Conservation (phyloP, 352 stramenopile genomes). For the Phytophthora vignae region DNA sequence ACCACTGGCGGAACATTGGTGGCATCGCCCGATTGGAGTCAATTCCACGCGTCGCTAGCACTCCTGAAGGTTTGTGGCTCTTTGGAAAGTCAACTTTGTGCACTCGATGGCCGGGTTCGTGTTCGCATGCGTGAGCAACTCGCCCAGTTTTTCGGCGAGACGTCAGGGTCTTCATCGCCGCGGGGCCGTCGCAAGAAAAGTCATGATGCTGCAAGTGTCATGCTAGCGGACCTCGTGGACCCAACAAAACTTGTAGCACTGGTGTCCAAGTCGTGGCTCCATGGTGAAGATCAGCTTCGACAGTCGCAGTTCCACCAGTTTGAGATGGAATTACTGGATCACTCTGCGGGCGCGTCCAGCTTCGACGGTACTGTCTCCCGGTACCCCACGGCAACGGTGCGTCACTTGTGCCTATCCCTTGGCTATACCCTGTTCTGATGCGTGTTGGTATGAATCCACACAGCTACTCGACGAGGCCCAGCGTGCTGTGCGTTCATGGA, state of each 20-base stretch:
- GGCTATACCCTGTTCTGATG: background rate
- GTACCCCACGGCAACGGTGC: constrained; percentile 35
- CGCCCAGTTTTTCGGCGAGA: constrained; percentile 41
- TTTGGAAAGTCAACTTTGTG: constrained; percentile 59
- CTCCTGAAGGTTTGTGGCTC: constrained; percentile 67
- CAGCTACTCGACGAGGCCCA: constrained; percentile 63
- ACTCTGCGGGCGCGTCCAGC: constrained; percentile 7
- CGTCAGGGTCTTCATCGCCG: constrained; percentile 37
- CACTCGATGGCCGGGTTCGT: constrained; percentile 53
- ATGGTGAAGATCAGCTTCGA: constrained; percentile 47
- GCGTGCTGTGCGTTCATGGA: constrained; percentile 54
- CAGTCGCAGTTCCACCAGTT: constrained; percentile 65
- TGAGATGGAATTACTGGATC: constrained; percentile 50
- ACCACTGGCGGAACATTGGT: constrained; percentile 6
- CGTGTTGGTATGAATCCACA: constrained; percentile 10
- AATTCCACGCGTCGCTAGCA: constrained; percentile 75
- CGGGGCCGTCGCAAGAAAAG: constrained; percentile 40
- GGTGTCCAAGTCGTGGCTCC: constrained; percentile 60
- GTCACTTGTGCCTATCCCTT: background rate
- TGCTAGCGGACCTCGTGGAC: constrained; percentile 47
- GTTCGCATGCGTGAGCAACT: constrained; percentile 71
- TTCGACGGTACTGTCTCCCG: constrained; percentile 22
- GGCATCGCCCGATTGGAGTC: constrained; percentile 62
- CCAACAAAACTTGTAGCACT: constrained; percentile 47
- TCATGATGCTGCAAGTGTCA: constrained; percentile 24